Percentiles rank a stretch among this genome's conserved stretches.
phyloP scores from a whole-genome alignment of 148 eudicot genomes.

The Persicaria tinctoria region DNA sequence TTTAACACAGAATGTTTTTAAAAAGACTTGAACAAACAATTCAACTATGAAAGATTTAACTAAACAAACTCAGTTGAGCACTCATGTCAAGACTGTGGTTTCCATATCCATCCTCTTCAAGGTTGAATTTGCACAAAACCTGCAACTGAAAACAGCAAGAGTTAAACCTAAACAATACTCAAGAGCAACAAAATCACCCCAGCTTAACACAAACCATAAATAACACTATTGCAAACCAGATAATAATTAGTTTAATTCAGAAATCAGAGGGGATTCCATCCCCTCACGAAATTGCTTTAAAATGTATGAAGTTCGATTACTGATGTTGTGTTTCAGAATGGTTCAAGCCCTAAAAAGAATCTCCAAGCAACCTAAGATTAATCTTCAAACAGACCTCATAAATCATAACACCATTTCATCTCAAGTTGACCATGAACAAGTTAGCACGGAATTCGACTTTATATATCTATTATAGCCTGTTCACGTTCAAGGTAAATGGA shows the following conservation, averaged over 20 bases:
- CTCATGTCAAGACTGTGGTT: neutral
- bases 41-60: neutral
- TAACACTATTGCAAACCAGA: neutral
- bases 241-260: neutral
- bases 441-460: no score
- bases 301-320: no score
- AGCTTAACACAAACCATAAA: neutral
- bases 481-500: neutral
- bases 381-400: no score
- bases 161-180: neutral
- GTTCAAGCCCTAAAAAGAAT: no score
- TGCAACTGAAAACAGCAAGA: neutral
- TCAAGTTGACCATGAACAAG: neutral
- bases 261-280: neutral
- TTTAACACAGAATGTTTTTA: no score
- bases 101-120: conserved; percentile 1
- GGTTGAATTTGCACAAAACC: neutral
- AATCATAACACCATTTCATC: no score
- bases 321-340: no score
- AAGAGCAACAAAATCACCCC: neutral
- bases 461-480: neutral
- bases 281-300: neutral
- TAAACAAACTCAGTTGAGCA: neutral
- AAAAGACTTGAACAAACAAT: neutral
- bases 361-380: neutral